These are phyloP conservation scores for Thraustotheca clavata DNA, from an alignment of 352 stramenopile species.

Conservation along the genomic window DNA sequence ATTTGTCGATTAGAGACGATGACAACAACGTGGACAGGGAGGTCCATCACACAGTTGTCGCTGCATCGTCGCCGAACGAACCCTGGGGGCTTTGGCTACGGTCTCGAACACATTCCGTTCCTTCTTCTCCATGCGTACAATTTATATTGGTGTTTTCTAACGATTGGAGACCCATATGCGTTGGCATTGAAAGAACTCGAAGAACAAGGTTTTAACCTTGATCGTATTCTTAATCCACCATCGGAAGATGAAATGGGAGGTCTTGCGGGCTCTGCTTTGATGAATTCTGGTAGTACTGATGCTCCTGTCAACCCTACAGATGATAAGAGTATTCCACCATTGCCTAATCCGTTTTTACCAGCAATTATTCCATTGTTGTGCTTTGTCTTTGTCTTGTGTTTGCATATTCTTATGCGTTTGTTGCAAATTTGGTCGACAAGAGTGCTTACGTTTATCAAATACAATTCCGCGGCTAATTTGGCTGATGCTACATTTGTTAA, in stretches of 20 bases:
- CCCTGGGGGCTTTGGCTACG: conserved; percentile 48
- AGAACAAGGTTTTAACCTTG: conserved; percentile 12
- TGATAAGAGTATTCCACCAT: conserved; percentile 29
- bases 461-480: conserved; percentile 54
- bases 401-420: conserved; percentile 81
- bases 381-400: conserved; percentile 60
- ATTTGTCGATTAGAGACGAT: conserved; percentile 7
- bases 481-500: conserved; percentile 66
- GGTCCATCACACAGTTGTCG: conserved; percentile 58
- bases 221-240: conserved; percentile 15
- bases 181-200: conserved; percentile 20
- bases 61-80: conserved; percentile 51
- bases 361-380: conserved; percentile 85
- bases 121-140: conserved; percentile 59
- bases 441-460: conserved; percentile 78
- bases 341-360: conserved; percentile 88
- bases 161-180: conserved; percentile 53
- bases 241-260: conserved; percentile 33
- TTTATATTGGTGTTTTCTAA: conserved; percentile 59
- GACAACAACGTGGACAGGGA: conserved; percentile 52
- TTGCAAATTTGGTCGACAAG: conserved; percentile 84
- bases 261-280: conserved; percentile 59
- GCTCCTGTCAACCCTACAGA: conserved; percentile 14
- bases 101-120: conserved; percentile 62
- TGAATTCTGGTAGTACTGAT: conserved; percentile 57